These are phyloP conservation scores for Pisolithus microcarpus DNA, from an alignment of 768 basidiomycete species.

Conservation along the genomic window DNA sequence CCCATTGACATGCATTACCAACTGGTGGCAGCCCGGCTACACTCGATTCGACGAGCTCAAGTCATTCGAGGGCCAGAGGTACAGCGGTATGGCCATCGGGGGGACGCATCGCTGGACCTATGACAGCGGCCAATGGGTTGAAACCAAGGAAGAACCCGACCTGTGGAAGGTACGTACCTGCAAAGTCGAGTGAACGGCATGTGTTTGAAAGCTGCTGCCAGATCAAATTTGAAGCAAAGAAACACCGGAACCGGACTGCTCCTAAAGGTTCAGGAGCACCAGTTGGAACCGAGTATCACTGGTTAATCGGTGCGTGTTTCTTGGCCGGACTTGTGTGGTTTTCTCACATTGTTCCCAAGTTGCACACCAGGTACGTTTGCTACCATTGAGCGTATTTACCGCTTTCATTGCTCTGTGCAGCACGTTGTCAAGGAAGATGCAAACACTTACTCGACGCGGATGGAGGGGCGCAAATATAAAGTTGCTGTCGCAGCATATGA, in stretches of 20 bases:
- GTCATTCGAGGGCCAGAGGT: constrained; percentile 1
- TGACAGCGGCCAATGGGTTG: constrained; percentile 6
- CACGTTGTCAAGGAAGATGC: constrained; percentile 11
- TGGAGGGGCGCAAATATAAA: constrained; percentile 11
- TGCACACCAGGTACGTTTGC: neutral
- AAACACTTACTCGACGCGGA: constrained; percentile 4
- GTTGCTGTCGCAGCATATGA: neutral
- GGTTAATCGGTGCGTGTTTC: constrained; percentile 1
- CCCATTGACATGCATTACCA: neutral
- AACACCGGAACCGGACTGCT: neutral
- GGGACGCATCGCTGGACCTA: constrained; percentile 4
- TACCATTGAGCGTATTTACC: neutral
- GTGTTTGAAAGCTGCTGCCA: neutral
- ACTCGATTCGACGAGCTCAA: constrained; percentile 2
- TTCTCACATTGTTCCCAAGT: neutral
- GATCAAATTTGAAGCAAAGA: constrained; percentile 2
- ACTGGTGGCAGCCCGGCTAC: neutral
- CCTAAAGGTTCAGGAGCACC: constrained; percentile 1
- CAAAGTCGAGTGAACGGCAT: neutral
- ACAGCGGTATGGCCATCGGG: constrained; percentile 1
- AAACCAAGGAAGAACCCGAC: constrained; percentile 7
- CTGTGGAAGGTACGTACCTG: constrained; percentile 3
- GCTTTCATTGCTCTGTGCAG: neutral
- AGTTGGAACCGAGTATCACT: constrained; percentile 3
- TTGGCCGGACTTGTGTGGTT: neutral